Conservation (phyloP, 257 asterid species). For the Solanum chiquidenum region DNA sequence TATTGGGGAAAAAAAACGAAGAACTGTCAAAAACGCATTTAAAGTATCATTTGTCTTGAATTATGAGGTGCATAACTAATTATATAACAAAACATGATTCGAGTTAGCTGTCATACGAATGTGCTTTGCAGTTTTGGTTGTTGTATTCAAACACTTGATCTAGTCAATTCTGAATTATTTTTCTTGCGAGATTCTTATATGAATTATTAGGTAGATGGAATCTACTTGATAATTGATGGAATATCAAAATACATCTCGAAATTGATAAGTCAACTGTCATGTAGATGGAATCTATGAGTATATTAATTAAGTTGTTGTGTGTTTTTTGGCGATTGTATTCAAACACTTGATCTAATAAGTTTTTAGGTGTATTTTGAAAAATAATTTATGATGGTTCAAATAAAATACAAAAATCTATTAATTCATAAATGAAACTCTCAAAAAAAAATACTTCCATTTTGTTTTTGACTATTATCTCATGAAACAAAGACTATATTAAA, state of each 20-base stretch:
- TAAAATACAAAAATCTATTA: neutral
- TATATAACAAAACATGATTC: neutral
- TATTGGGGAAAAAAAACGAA: neutral
- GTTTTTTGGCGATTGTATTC: too few relatives aligned
- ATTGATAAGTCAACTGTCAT: neutral
- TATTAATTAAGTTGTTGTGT: neutral
- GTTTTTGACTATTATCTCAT: neutral
- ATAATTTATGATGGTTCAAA: accelerated
- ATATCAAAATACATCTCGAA: too few relatives aligned
- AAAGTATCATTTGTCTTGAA: neutral
- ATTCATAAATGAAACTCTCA: neutral
- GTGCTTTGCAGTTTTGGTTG: neutral
- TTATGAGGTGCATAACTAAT: neutral
- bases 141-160: neutral
- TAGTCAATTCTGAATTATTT: accelerated
- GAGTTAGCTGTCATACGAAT: neutral
- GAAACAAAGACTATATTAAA: neutral
- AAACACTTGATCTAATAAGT: neutral
- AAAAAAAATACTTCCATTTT: neutral
- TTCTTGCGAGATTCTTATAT: accelerated
- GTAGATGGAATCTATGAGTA: neutral
- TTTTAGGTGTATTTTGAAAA: neutral
- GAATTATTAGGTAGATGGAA: neutral
- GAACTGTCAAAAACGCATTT: neutral
- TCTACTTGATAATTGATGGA: too few relatives aligned